phyloP scores from a whole-genome alignment of 495 filamentous ascomycete species.

The Echria macrotheca region DNA sequence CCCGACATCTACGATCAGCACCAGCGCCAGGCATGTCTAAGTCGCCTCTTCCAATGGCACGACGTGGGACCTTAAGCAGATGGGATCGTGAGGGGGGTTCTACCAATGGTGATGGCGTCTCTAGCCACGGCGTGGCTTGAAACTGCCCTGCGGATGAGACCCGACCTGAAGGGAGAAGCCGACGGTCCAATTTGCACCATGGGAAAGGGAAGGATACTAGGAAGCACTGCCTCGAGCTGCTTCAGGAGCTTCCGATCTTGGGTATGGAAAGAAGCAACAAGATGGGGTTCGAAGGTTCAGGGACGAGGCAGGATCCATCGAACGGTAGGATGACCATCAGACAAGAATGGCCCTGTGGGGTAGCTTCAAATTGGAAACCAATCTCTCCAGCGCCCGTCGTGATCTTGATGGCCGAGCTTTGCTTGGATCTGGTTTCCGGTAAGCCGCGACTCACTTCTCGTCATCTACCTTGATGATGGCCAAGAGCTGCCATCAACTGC shows the following conservation, averaged over 20 bases:
- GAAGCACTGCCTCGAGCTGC: too few relatives aligned
- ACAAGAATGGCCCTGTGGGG: background rate
- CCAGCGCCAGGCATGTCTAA: slow-evolving; percentile 1
- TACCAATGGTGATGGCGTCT: slow-evolving; percentile 1
- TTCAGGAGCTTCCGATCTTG: too few relatives aligned
- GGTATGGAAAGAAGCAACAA: too few relatives aligned
- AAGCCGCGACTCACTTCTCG: too few relatives aligned
- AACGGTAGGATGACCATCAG: background rate
- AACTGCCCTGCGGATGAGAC: background rate
- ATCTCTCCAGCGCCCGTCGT: background rate
- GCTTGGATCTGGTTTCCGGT: too few relatives aligned
- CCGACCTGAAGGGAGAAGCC: background rate
- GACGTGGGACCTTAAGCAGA: slow-evolving; percentile 1
- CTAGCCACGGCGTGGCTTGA: too few relatives aligned
- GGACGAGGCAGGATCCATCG: background rate
- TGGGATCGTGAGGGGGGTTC: slow-evolving; percentile 1
- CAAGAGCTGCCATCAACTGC: too few relatives aligned
- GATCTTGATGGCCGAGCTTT: slow-evolving; percentile 1
- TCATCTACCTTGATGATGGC: too few relatives aligned
- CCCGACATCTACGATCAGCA: background rate
- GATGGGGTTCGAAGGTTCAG: background rate
- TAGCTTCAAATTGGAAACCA: slow-evolving; percentile 1
- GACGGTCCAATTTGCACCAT: background rate
- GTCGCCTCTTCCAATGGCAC: slow-evolving; percentile 5
- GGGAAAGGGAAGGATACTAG: background rate